Evolutionary conservation across 139 green algal species (phyloP), one percentile per base, ranked within the genome.

Genomic region (Chlorella vulgaris): DNA sequence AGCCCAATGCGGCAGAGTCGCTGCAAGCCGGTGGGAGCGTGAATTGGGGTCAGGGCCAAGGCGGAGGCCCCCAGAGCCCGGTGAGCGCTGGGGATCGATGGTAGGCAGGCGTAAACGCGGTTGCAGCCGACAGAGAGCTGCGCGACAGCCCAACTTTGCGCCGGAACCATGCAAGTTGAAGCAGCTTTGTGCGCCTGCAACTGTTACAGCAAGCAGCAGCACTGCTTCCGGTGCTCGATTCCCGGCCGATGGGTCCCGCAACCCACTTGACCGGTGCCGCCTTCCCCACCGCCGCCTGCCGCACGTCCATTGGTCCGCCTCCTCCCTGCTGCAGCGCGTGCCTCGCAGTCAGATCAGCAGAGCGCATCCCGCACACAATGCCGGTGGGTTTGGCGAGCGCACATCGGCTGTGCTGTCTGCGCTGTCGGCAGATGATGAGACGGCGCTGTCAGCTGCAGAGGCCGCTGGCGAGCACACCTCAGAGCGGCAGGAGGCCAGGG

Each of bases 321-420:
- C n/a, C n/a, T n/a, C n/a, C n/a, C n/a, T n/a, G n/a, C n/a, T 58
- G 79, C 79, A 84, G 79, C 79, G 79, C 21, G 79, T 84, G 31
- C 79, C 79, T 7, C 66, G 79, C 42, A 79, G 67, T 47, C 79
- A 84, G 29, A 84, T 84, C 70, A 81, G 71, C 60, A 42, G 79
- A 2, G 79, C 79, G 4, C 66, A 84, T 43, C 79, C 79, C 2
- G 79, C 58, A 10, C 66, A 76, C 3, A 67, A n/a, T 66, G 58
- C 42, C n/a, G n/a, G n/a, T 19, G 33, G 53, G n/a, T 81, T 69
- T 55, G 67, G 58, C 40, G 79, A 84, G 47, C 58, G 71, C 35
- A 84, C 79, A 8, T 75, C 60, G n/a, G 79, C 79, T 19, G 79
- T 84, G n/a, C 67, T 84, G 43, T 79, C 67, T 22, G 79, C 43